Base-by-base conservation (phyloP, 805 yeast species). In the Candida krabiensis region DNA sequence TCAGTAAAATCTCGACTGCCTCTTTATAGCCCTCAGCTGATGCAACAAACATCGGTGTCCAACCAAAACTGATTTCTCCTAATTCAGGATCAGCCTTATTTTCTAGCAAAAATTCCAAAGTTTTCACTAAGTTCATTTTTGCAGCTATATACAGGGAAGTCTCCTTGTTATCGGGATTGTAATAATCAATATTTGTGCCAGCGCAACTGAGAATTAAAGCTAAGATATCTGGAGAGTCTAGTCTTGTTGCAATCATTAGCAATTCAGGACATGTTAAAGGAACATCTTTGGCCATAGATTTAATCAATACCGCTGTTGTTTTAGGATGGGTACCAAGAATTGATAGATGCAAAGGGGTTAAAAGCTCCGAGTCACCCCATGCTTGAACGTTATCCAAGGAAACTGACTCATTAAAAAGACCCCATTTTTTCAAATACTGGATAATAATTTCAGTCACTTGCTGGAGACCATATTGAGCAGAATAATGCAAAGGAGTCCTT, bases 11-110 rank as follows among this genome's bases (percentile, higher is more conserved):
- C 29, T 73, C 60, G 5, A 80, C 86, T 28, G 86, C 70, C 2
- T 74, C 75, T 27, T 53, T 54, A 38, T 64, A 77, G 1, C 97
- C 97, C 54, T 90, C 96, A 12, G 89, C 83, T 0, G 96, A 90
- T 9, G 96, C 95, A 36, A 80, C 77, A 58, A 91, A 88, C 5
- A 91, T 68, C 5, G 98, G 96, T 1, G 96, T 87, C 97, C 98
- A 91, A 0, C 95, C 95, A 63, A 86, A 90, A 1, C 85, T 71
- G 4, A 63, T 55, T 53, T 91, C 98, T 0, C 82, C 77, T 35
- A 86, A 66, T 56, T 90, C 96, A 1, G 89, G 64, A 48, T 82
- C 67, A 1, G 96, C 96, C 9, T 79, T 78, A 12, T 69, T 62
- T 8, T 66, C 56, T 38, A 91, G 66, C 13, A 86, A 58, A 34